phyloP scores from a whole-genome alignment of 2,329 filamentous ascomycete genomes.

The Fragosphaeria purpurea region DNA sequence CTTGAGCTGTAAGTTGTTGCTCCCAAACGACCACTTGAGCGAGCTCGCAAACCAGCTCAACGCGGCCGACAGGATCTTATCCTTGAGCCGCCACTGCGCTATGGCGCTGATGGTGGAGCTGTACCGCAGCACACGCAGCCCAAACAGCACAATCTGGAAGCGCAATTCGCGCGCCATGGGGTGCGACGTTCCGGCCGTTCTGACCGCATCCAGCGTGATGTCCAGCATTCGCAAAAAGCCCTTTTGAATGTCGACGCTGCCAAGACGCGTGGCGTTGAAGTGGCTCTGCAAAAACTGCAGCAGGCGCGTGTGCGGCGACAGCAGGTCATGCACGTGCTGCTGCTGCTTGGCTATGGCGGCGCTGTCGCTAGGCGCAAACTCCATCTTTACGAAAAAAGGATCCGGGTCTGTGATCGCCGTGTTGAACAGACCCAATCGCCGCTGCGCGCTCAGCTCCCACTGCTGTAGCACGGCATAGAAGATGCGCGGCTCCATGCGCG shows the following conservation, averaged over 20 bases:
- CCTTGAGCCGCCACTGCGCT: conserved; percentile 74
- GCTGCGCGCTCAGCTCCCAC: conserved; percentile 78
- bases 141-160: conserved; percentile 78
- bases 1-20: conserved; percentile 86
- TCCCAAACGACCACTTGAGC: conserved; percentile 89
- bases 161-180: conserved; percentile 87
- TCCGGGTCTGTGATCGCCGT: conserved; percentile 62
- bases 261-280: conserved; percentile 84
- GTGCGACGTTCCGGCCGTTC: conserved; percentile 55
- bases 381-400: conserved; percentile 82
- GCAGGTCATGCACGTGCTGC: conserved; percentile 67
- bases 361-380: conserved; percentile 86
- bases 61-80: conserved; percentile 76
- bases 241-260: conserved; percentile 69
- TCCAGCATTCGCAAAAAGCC: conserved; percentile 75
- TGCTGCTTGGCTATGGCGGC: conserved; percentile 63
- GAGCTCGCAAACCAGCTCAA: conserved; percentile 79
- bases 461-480: conserved; percentile 79
- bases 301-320: conserved; percentile 77
- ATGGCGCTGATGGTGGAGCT: conserved; percentile 55
- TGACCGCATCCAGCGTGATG: conserved; percentile 66
- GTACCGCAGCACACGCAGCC: conserved; percentile 64
- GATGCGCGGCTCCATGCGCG: conserved; percentile 74
- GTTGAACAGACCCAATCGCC: conserved; percentile 73
- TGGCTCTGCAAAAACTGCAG: conserved; percentile 88